Percentiles rank a stretch among this genome's conserved stretches.
phyloP scores from a whole-genome alignment of 202 grass and related monocot species.

The Musa balbisiana region DNA sequence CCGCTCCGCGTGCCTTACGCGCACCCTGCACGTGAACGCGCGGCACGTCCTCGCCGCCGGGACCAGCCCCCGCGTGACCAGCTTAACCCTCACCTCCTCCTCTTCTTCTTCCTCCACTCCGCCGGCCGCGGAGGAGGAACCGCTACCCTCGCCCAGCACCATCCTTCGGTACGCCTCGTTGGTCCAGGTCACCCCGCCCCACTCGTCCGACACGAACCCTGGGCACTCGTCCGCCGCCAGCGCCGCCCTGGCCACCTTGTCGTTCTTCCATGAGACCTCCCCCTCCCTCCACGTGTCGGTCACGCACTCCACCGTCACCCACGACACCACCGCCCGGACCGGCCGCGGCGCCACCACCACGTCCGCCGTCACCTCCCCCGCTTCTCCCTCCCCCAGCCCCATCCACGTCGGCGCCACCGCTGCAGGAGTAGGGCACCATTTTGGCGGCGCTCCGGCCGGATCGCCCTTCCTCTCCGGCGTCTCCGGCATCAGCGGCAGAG shows the following conservation, averaged over 20 bases:
- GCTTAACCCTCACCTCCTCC: conserved; percentile 30
- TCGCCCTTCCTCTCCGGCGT: conserved; percentile 25
- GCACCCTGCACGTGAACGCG: conserved; percentile 66
- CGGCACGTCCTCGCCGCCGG: conserved; percentile 57
- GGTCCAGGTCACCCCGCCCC: conserved; percentile 55
- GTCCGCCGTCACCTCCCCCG: not conserved
- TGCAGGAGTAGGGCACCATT: not conserved
- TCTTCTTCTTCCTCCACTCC: conserved; percentile 5
- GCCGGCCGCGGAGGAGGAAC: not conserved
- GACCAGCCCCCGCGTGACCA: conserved; percentile 32
- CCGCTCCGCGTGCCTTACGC: conserved; percentile 22
- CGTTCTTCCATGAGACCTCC: conserved; percentile 13
- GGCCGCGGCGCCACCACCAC: conserved; percentile 6
- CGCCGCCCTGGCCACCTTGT: conserved; percentile 11
- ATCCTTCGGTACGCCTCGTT: conserved; percentile 40
- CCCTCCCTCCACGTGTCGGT: conserved; percentile 40
- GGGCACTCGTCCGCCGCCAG: conserved; percentile 31
- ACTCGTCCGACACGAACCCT: conserved; percentile 56
- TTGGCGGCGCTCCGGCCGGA: not conserved
- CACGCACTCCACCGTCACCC: conserved; percentile 58
- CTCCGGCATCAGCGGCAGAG: conserved; percentile 32
- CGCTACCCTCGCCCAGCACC: not conserved
- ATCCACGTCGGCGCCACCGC: not conserved
- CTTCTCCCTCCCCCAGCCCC: not conserved
- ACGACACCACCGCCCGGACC: conserved; percentile 16